Conservation (phyloP, 2,329 filamentous ascomycete genomes). For the Pestalotiopsis sp. region DNA sequence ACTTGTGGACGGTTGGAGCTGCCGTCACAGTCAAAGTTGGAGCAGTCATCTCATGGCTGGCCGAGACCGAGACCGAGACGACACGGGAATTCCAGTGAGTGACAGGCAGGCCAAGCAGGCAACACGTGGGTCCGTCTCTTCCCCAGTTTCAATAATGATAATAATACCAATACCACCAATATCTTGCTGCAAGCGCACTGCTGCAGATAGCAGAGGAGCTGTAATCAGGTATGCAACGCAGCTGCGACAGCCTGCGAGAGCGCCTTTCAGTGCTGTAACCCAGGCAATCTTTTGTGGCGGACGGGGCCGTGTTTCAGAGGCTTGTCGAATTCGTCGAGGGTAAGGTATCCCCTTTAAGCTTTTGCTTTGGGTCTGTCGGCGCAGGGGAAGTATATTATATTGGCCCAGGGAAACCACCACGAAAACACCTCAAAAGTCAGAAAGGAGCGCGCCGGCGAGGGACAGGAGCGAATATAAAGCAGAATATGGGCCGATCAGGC, state of each 20-base stretch:
- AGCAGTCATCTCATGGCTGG: constrained; percentile 46
- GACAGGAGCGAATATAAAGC: neutral
- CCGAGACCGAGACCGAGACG: neutral
- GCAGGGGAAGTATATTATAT: constrained; percentile 2
- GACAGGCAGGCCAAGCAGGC: neutral
- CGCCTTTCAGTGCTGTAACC: neutral
- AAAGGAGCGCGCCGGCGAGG: neutral
- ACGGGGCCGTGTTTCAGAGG: constrained; percentile 6
- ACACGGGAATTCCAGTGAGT: neutral
- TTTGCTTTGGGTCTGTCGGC: neutral
- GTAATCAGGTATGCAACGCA: neutral
- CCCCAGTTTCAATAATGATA: neutral
- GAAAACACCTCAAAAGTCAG: neutral
- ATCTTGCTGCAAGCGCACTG: neutral
- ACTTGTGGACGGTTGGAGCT: constrained; percentile 40
- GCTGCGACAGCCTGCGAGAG: neutral
- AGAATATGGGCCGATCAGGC: neutral
- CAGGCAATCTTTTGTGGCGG: neutral
- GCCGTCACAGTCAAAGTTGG: constrained; percentile 41
- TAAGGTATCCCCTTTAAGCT: neutral
- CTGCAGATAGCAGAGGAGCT: neutral
- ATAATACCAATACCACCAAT: neutral
- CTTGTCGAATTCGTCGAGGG: neutral
- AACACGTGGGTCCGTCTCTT: neutral
- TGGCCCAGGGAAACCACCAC: neutral